Percentiles rank a stretch among this genome's conserved stretches.
Evolutionary conservation across 108 stramenopile genomes (phyloP).

Genomic region (Cyclotella baltica): DNA sequence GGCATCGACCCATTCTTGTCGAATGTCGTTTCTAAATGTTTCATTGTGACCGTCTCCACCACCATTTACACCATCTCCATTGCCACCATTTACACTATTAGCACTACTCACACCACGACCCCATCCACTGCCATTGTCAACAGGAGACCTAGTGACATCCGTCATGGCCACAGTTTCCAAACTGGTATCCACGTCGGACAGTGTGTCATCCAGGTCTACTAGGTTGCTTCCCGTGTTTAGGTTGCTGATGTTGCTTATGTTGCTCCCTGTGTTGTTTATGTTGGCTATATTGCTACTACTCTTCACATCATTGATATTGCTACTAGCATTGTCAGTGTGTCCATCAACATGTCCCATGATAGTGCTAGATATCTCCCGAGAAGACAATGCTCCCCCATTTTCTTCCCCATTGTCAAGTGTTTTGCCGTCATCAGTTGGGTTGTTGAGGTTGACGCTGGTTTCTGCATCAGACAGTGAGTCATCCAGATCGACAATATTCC

Average conservation of each 20-base stretch:
- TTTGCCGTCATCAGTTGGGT: too few relatives aligned
- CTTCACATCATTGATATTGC: too few relatives aligned
- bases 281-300: too few relatives aligned
- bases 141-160: too few relatives aligned
- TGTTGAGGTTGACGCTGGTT: not conserved
- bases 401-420: too few relatives aligned
- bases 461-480: not conserved
- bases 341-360: not conserved
- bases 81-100: not conserved
- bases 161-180: not conserved
- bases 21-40: conserved; percentile 45
- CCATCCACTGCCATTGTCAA: too few relatives aligned
- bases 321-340: too few relatives aligned
- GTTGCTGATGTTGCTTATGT: too few relatives aligned
- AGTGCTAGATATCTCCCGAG: not conserved
- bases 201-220: not conserved
- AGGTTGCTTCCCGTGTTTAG: too few relatives aligned
- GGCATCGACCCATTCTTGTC: conserved; percentile 81
- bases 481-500: not conserved
- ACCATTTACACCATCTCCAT: not conserved
- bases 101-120: not conserved
- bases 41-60: not conserved
- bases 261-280: too few relatives aligned
- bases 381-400: not conserved
- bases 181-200: not conserved